Evolutionary conservation across 2,329 filamentous ascomycete genomes (phyloP), one percentile per base, ranked within the genome.

Genomic region (Amauroascus niger): DNA sequence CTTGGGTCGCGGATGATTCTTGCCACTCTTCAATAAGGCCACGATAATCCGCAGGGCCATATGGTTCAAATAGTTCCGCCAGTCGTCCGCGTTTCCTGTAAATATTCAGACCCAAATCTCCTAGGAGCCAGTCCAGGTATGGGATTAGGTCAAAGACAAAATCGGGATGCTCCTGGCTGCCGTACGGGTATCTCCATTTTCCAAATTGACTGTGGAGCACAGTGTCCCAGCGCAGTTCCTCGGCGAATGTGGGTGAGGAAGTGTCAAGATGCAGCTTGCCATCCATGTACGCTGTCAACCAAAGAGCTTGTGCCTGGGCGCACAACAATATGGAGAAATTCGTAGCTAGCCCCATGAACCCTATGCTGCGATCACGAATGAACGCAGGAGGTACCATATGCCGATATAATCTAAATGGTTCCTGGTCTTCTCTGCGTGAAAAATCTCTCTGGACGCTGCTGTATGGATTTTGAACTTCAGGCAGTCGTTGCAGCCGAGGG

Each of bases 121-220:
- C 69, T 56, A 87, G 64, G 63, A 91, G 65, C 62, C 83, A 62
- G 66, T 90, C 86, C 16, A 88, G 65, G 62, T 88, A 93, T 3
- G 85, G 85, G 52, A 91, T 65, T 0, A 78, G 78, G 65, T 93
- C 87, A 62, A 91, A 90, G 16, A 87, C 82, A 59, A 89, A 83
- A 64, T 87, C 85, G 0, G 69, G 68, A 1, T 54, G 49, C 9
- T 69, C 67, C 18, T 64, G 62, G 9, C 71, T 73, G 1, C 84
- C 84, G 62, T 80, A 82, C 0, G 66, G 68, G 61, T 86, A 86
- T 24, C 86, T 76, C 78, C 83, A 84, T 58, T 76, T 80, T 3
- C 83, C 83, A 64, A 84, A 91, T 35, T 84, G 79, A 18, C 77
- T 81, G 63, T 84, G 75, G 45, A 88, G 69, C 22, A 82, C 76